Conservation (phyloP, 2,329 filamentous ascomycete genomes). For the Alternaria solani region DNA sequence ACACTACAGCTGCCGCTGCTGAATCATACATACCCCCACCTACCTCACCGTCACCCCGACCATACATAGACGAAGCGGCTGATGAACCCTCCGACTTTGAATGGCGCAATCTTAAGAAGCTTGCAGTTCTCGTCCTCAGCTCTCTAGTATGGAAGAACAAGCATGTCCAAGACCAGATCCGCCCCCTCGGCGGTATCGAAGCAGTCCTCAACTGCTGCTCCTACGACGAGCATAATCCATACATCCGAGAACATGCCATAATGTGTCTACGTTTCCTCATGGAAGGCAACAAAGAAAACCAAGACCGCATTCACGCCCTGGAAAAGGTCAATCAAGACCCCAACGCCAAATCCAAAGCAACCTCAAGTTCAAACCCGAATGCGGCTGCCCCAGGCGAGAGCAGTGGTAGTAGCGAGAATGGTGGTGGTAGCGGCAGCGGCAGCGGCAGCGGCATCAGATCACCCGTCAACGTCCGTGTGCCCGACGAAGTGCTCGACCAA, state of each 20-base stretch:
- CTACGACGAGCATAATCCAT: constrained; percentile 93
- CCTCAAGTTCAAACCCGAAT: background rate
- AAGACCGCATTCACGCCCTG: constrained; percentile 73
- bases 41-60: constrained; percentile 51
- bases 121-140: constrained; percentile 89
- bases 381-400: background rate
- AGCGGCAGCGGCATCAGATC: constrained; percentile 16
- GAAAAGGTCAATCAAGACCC: constrained; percentile 42
- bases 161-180: constrained; percentile 86
- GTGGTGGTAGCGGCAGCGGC: background rate
- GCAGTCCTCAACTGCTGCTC: constrained; percentile 87
- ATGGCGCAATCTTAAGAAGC: constrained; percentile 87
- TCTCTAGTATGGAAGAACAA: constrained; percentile 87
- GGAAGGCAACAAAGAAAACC: constrained; percentile 77
- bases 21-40: constrained; percentile 53
- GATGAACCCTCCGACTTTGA: constrained; percentile 72
- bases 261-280: constrained; percentile 65
- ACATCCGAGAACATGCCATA: constrained; percentile 81
- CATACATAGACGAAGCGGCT: constrained; percentile 55
- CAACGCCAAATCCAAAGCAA: constrained; percentile 21
- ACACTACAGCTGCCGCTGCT: constrained; percentile 56
- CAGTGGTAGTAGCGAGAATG: background rate
- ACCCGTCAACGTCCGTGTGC: constrained; percentile 49
- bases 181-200: constrained; percentile 84
- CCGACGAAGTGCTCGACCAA: constrained; percentile 58